These are phyloP conservation scores for Ceratopteris richardii DNA, from an alignment of 75 land plant genomes.

Conservation along the genomic window DNA sequence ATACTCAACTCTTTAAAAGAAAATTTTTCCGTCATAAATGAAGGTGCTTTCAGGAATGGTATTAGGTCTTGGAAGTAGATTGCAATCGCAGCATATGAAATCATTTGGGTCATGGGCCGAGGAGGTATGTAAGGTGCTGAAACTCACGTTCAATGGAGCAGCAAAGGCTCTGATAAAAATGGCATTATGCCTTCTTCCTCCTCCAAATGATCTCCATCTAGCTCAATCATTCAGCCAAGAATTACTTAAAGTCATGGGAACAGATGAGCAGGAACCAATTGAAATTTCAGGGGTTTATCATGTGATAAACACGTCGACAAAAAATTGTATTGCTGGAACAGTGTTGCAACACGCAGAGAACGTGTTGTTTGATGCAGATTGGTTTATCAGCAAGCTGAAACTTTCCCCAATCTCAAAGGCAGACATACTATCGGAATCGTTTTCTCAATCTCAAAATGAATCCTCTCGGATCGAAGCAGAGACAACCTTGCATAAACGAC, in stretches of 20 bases:
- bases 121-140: conserved; percentile 26
- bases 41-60: conserved; percentile 55
- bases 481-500: conserved; percentile 42
- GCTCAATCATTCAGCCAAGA: conserved; percentile 49
- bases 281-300: conserved; percentile 45
- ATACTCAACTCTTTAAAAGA: too few relatives aligned
- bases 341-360: conserved; percentile 47
- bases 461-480: conserved; percentile 30
- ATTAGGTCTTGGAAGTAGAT: conserved; percentile 34
- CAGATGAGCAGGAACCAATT: conserved; percentile 33
- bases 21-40: too few relatives aligned
- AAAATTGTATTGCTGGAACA: conserved; percentile 32
- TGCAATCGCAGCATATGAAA: conserved; percentile 40
- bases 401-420: conserved; percentile 2
- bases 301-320: conserved; percentile 49
- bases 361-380: conserved; percentile 47
- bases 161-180: conserved; percentile 40
- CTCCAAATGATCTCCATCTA: conserved; percentile 49
- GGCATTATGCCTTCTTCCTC: conserved; percentile 32
- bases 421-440: background rate
- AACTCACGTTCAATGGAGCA: conserved; percentile 31
- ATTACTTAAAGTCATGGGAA: conserved; percentile 49
- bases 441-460: background rate
- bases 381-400: conserved; percentile 58
- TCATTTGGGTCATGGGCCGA: conserved; percentile 47